Base-by-base conservation (phyloP, 495 filamentous ascomycete species). In the Talaromyces adpressus region DNA sequence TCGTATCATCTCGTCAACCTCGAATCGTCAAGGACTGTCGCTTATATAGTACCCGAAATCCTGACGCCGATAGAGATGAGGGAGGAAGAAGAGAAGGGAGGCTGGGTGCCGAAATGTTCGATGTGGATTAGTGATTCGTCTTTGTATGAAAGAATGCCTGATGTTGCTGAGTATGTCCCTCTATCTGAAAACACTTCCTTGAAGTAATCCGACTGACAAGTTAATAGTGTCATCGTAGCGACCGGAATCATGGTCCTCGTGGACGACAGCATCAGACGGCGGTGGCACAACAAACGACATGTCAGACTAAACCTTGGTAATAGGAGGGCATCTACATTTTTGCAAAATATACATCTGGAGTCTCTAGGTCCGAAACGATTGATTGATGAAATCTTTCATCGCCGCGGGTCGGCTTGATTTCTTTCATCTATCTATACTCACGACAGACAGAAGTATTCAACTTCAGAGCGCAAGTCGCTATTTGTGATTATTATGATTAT, bases 171-270 rank as follows among this genome's bases (percentile, higher is more conserved):
- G 93, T 97, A 86, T 91, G 92, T 90, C 32, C 29, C 41, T 59
- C 61, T 62, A 56, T 25, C 34, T 57, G 23, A 23, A 58, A 53
- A 58, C 18, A 62, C 45, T 61, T 45, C 8, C 2, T 61, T 52
- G 45, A 16, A 16, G 14, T 12, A 41, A 18, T 41, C 57, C 53
- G 62, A 39, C 57, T 56, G 20, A 27, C 34, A 27, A n/a, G 32
- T 22, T 36, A 45, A 65, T 62, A 96, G 93, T 70, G 89, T 92
- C 65, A 89, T 98, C 68, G 85, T 98, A 62, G 87, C 93, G 23
- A 93, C 93, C 57, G 94, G 93, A 45, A 81, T 98, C 69, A 90
- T 95, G 54, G 86, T 90, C 6, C 86, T 98, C 52, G 89, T 96
- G 63, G 94, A 98, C 69, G 93, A 98, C 75, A 90, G 88, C 76